Conservation (phyloP, 768 basidiomycete species). For the Chiua virens region DNA sequence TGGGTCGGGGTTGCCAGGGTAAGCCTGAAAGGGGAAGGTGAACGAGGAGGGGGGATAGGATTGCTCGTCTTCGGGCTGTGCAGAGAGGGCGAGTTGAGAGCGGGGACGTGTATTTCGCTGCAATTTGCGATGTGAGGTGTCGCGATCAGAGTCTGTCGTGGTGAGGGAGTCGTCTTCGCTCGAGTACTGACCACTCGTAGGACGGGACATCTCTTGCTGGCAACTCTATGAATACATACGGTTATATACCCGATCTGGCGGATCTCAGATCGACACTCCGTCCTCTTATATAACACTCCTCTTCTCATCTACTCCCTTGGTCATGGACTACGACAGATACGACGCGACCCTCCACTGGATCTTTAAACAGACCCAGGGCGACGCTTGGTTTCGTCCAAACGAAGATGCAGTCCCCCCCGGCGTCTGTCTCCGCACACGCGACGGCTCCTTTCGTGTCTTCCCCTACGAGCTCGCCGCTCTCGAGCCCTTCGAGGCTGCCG, state of each 20-base stretch:
- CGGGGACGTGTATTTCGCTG: constrained; percentile 24
- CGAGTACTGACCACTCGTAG: constrained; percentile 17
- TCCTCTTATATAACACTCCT: neutral
- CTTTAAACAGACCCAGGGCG: constrained; percentile 40
- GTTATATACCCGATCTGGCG: constrained; percentile 1
- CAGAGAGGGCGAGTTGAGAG: constrained; percentile 25
- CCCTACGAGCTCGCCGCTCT: constrained; percentile 54
- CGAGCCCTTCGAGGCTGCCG: constrained; percentile 54
- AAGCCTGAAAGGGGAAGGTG: constrained; percentile 54
- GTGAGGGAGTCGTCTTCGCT: constrained; percentile 29
- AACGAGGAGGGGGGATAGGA: constrained; percentile 42
- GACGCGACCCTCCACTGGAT: constrained; percentile 29
- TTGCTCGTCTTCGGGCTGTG: constrained; percentile 15
- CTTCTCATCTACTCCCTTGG: constrained; percentile 1
- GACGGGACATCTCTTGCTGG: neutral
- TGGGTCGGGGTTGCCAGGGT: constrained; percentile 68
- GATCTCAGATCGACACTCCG: constrained; percentile 16
- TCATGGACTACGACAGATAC: constrained; percentile 37
- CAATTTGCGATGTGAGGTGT: constrained; percentile 18
- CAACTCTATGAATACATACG: neutral
- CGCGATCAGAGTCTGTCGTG: constrained; percentile 31
- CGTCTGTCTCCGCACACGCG: constrained; percentile 49
- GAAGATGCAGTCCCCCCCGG: constrained; percentile 47
- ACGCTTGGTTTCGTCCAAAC: constrained; percentile 55
- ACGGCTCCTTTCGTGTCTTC: constrained; percentile 52